A percentile compares a stretch with the other conserved stretches of the same genome.
phyloP scores from a whole-genome alignment of 495 filamentous ascomycete genomes.

The Thozetella sp. region DNA sequence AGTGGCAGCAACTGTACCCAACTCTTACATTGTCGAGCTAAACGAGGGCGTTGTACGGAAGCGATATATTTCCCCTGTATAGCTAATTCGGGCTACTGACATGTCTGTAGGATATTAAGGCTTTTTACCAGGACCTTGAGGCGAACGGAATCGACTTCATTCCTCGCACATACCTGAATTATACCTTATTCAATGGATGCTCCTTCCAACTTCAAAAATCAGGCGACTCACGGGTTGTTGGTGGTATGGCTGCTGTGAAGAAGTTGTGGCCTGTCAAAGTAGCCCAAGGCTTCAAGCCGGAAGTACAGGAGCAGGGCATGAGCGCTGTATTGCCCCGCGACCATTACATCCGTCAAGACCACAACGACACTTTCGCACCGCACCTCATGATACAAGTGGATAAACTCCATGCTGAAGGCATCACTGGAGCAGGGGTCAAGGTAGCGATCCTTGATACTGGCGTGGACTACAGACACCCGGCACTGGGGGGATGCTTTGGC shows the following conservation, averaged over 20 bases:
- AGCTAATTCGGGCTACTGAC: neutral
- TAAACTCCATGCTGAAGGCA: constrained; percentile 32
- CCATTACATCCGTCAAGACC: neutral
- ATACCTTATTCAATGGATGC: neutral
- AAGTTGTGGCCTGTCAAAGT: neutral
- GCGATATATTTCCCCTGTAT: neutral
- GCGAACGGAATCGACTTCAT: neutral
- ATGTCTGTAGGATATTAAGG: neutral
- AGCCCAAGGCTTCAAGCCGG: neutral
- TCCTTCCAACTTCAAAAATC: neutral
- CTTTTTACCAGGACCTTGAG: neutral
- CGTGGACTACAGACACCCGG: constrained; percentile 54
- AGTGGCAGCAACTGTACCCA: neutral
- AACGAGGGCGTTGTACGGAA: constrained; percentile 4
- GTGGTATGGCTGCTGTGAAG: neutral
- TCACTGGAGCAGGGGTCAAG: constrained; percentile 35
- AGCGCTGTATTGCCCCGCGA: neutral
- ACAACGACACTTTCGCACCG: constrained; percentile 26
- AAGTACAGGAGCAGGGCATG: neutral
- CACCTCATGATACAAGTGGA: constrained; percentile 42
- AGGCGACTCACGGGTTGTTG: neutral
- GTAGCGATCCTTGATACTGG: constrained; percentile 40
- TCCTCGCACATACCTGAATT: neutral
- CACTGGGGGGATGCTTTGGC: constrained; percentile 52
- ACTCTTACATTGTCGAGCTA: constrained; percentile 10